Base-by-base conservation (phyloP, 371 early-diverging fungal species). In the Haplosporangium sp. region DNA sequence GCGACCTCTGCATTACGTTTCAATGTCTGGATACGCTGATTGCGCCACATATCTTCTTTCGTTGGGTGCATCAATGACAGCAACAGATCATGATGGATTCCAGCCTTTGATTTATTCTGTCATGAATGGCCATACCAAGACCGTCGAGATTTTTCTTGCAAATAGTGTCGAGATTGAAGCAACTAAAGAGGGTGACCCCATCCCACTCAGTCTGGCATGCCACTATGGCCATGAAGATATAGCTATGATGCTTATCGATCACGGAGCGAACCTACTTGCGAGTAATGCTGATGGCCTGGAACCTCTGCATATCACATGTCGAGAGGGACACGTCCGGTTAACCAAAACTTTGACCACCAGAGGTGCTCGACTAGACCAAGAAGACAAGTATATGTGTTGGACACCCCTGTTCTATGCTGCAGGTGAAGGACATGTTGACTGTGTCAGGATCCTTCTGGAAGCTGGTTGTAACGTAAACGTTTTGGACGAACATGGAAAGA, bases 341-440 rank as follows among this genome's bases (percentile, higher is more conserved):
- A 83, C 92, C 39, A 84, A 88, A 27, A 85, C 95, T 40, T 83
- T 99, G 44, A 90, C 96, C 34, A 87, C 84, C n/a, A 88, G 94
- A 52, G 90, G 90, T 2, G 89, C 89, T 3, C 90, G 94, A 17
- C 86, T 95, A n/a, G 92, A 97, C 52, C 88, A 87, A 10, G 84
- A 86, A 2, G 99, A 98, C 83, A 92, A 92, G 79, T 95, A 96
- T 84, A 92, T 95, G 81, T 92, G 95, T 8, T 98, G 99, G 99
- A 94, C 97, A 4, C 96, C 98, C 0, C 81, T 97, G 4, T 98
- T 98, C 69, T 97, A 96, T 87, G 95, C 97, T 5, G 96, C 96
- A 20, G 90, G 92, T 61, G 97, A 98, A 69, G 99, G 99, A 2
- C 93, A 97, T 76, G 84, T 87, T 1, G 93, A 92, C 27, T 95